Base-by-base conservation (phyloP, 2,329 filamentous ascomycete genomes). In the Uncinocarpus reesii region DNA sequence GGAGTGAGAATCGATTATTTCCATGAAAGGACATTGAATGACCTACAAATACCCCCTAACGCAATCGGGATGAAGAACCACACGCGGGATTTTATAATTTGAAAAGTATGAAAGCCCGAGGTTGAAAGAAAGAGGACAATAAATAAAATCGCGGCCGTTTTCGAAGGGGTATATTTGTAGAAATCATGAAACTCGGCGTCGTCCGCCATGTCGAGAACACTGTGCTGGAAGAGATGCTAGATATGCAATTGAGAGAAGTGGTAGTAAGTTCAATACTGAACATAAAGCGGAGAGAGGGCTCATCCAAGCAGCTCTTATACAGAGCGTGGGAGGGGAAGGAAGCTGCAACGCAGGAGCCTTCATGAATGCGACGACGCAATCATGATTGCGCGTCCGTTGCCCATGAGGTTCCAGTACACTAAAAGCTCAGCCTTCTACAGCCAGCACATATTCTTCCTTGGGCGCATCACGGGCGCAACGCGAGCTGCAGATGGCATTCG, bases 61-160 rank as follows among this genome's bases (percentile, higher is more conserved):
- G 60, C 23, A 1, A 64, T 42, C 4, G 61, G 60, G 21, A 61
- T 55, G 34, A 60, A 59, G 36, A 59, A 62, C 55, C 56, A 60
- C 13, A 48, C 45, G 2, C 48, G 47, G 3, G 29, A 66, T 24
- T 59, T 66, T 18, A 67, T 52, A 47, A 74, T 62, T 16, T 65
- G 63, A 51, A 58, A 70, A 1, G 53, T 51, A 48, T 76, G 72
- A 1, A 56, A 47, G 1, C 54, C 29, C 2, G 72, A 71, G 7
- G 68, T 56, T 6, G 68, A 34, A 32, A 57, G 47, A 55, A 76
- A 76, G 0, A 77, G 55, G 20, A 66, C 51, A 11, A 62, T 57
- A 47, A 74, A 73, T 1, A 71, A 56, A 7, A 67, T 58, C 2
- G 71, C 73, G 0, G 65, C 69, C 0, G 65, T 57, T 1, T 73